A percentile compares a stretch with the other conserved stretches of the same genome.
These are phyloP conservation scores for Syzygium aqueum DNA, from an alignment of 345 rosid genomes.

Conservation along the genomic window DNA sequence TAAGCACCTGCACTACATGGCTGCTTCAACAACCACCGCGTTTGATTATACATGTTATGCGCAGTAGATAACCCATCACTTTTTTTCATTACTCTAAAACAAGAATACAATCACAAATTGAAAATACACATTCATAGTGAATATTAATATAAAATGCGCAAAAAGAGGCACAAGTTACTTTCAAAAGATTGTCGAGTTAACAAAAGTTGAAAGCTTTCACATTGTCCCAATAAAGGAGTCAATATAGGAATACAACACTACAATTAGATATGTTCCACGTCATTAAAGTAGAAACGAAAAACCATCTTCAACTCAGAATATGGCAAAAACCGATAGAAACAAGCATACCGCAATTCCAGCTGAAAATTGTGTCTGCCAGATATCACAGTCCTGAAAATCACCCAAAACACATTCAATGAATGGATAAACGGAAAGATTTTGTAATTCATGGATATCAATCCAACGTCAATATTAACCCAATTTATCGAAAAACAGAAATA, in stretches of 20 bases:
- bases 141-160: not conserved
- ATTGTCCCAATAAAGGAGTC: not conserved
- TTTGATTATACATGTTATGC: not conserved
- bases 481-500: not conserved
- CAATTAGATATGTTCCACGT: not conserved
- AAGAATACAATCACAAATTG: not conserved
- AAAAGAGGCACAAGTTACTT: not conserved
- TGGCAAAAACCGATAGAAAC: not conserved
- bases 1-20: not conserved
- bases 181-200: not conserved
- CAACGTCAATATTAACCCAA: not conserved
- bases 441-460: not conserved
- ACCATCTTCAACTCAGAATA: not conserved
- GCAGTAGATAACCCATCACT: not conserved
- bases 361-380: slow-evolving; percentile 70
- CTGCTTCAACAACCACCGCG: not conserved
- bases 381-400: slow-evolving; percentile 52
- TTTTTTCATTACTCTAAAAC: not conserved
- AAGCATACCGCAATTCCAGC: slow-evolving; percentile 71
- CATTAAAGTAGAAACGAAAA: not conserved
- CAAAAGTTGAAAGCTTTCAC: not conserved
- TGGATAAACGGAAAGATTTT: not conserved
- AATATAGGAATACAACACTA: not conserved
- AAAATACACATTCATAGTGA: not conserved
- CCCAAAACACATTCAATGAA: not conserved